These are phyloP conservation scores for Orbilia brochopaga DNA, from an alignment of 2,329 filamentous ascomycete genomes.

Conservation along the genomic window DNA sequence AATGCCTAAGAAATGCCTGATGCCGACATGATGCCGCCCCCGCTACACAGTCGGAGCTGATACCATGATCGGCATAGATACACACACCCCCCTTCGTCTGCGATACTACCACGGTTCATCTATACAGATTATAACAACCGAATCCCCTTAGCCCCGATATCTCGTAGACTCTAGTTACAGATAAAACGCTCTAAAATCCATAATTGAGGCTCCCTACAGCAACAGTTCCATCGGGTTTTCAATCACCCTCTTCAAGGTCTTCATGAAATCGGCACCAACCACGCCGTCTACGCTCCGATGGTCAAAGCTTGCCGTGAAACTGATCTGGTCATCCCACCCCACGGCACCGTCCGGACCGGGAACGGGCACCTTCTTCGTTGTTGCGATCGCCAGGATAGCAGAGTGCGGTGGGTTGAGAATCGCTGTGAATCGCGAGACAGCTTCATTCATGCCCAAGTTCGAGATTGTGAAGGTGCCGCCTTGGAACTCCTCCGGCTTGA, in stretches of 20 bases:
- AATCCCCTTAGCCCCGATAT: not conserved
- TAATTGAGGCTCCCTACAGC: slow-evolving; percentile 66
- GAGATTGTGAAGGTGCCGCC: slow-evolving; percentile 98
- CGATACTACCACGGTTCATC: not conserved
- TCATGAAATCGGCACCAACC: slow-evolving; percentile 94
- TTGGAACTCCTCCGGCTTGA: slow-evolving; percentile 99
- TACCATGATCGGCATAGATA: not conserved
- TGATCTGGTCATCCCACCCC: slow-evolving; percentile 97
- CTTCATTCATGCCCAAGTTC: slow-evolving; percentile 99
- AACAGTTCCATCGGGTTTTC: slow-evolving; percentile 97
- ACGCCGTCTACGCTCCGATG: slow-evolving; percentile 94
- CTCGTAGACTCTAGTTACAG: not conserved
- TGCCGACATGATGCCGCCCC: not conserved
- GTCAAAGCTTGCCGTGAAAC: slow-evolving; percentile 93
- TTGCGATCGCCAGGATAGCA: slow-evolving; percentile 91
- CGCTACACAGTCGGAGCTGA: not conserved
- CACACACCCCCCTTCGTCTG: not conserved
- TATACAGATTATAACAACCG: not conserved
- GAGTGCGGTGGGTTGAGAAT: slow-evolving; percentile 99
- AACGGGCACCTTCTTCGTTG: slow-evolving; percentile 91
- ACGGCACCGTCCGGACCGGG: slow-evolving; percentile 82
- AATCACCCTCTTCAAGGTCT: slow-evolving; percentile 93
- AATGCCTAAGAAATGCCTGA: not conserved
- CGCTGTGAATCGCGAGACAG: slow-evolving; percentile 94
- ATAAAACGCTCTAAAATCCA: not conserved